These are phyloP conservation scores for Rhizopus stolonifer DNA, from an alignment of 371 early-diverging fungal genomes.

Conservation along the genomic window DNA sequence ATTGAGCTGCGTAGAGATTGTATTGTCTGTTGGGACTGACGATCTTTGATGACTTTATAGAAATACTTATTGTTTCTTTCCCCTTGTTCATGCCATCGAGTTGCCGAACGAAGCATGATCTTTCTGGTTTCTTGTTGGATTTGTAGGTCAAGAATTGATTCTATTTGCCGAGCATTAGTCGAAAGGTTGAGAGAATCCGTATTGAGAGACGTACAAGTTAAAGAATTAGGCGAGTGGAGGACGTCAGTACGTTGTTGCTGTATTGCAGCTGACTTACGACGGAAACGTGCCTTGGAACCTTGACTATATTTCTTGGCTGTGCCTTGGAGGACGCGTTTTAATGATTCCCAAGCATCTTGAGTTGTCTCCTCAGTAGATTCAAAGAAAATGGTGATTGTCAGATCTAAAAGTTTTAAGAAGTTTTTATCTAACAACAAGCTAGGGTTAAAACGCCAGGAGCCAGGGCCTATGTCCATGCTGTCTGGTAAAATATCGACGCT, in stretches of 20 bases:
- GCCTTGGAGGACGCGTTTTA: neutral
- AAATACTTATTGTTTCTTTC: slow-evolving; percentile 4
- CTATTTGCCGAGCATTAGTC: neutral
- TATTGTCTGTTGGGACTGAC: neutral
- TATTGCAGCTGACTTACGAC: neutral
- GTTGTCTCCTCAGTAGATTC: no score
- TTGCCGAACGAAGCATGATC: neutral
- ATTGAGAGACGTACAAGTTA: no score
- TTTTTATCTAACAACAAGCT: neutral
- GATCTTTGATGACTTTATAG: neutral
- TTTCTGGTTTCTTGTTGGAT: neutral
- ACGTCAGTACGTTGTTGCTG: neutral
- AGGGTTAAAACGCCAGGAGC: slow-evolving; percentile 5
- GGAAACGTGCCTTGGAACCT: neutral
- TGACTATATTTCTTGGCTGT: neutral
- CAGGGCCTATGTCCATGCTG: slow-evolving; percentile 2
- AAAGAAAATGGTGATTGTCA: neutral
- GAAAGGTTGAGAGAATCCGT: no score
- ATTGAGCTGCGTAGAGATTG: neutral
- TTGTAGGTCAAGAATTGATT: neutral
- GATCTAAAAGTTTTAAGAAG: neutral
- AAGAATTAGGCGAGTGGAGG: no score
- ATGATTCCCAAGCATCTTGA: neutral
- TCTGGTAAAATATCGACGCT: neutral
- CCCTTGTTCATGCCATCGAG: neutral